These are phyloP conservation scores for Polygonum maritimum DNA, from an alignment of 148 eudicot genomes.

Conservation along the genomic window DNA sequence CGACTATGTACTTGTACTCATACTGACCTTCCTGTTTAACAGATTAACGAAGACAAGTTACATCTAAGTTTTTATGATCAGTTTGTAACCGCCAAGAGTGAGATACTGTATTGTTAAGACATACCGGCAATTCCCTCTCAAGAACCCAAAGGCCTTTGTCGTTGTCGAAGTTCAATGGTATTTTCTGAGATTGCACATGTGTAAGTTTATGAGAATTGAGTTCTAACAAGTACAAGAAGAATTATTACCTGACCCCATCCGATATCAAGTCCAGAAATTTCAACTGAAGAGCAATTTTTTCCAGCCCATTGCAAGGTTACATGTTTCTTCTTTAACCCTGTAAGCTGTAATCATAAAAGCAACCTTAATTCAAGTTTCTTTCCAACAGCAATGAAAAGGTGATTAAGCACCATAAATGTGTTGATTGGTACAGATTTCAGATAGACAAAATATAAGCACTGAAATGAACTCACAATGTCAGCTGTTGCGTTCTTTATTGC, in stretches of 20 bases:
- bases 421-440: background rate
- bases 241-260: constrained; percentile 91
- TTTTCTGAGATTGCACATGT: constrained; percentile 34
- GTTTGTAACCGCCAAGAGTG: background rate
- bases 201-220: background rate
- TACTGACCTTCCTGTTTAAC: constrained; percentile 7
- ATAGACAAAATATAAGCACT: background rate
- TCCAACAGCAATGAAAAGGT: background rate
- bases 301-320: constrained; percentile 57
- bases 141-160: constrained; percentile 61
- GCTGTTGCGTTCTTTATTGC: constrained; percentile 87
- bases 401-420: background rate
- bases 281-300: constrained; percentile 45
- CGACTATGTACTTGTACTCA: constrained; percentile 9
- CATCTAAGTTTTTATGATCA: background rate
- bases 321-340: constrained; percentile 63
- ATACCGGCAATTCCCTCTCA: constrained; percentile 72
- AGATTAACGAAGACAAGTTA: background rate
- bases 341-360: constrained; percentile 43
- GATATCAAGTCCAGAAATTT: constrained; percentile 84
- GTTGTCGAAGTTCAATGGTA: constrained; percentile 52
- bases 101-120: background rate
- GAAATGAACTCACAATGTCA: constrained; percentile 66
- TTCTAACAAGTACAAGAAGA: background rate
- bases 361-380: background rate